phyloP scores from a whole-genome alignment of 1,139 yeast genomes.

The Wickerhamomyces sp. region DNA sequence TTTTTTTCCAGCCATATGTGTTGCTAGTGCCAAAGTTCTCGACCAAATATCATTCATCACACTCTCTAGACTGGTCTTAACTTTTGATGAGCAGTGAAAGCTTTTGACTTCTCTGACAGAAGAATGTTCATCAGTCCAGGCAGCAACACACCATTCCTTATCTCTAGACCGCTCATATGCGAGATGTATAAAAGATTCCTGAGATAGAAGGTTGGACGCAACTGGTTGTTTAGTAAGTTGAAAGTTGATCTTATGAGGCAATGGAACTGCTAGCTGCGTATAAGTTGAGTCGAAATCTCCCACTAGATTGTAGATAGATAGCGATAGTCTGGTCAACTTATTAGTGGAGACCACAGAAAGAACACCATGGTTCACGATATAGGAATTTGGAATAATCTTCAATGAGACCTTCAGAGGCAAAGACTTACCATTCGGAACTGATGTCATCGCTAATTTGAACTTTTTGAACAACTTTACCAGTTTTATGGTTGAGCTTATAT shows the following conservation, averaged over 20 bases:
- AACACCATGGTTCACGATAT: constrained; percentile 41
- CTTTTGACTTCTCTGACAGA: constrained; percentile 57
- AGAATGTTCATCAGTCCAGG: constrained; percentile 89
- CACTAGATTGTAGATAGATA: constrained; percentile 60
- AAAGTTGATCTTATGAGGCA: constrained; percentile 42
- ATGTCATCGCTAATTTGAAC: constrained; percentile 38
- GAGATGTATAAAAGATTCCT: constrained; percentile 76
- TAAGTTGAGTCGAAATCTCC: constrained; percentile 31
- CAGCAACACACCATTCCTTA: constrained; percentile 77
- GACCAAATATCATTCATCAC: constrained; percentile 58
- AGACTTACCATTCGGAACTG: constrained; percentile 40
- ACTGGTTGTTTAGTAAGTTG: constrained; percentile 38
- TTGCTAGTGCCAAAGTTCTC: constrained; percentile 38
- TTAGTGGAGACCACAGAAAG: constrained; percentile 45
- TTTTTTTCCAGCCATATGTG: constrained; percentile 39
- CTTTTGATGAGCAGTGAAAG: constrained; percentile 48
- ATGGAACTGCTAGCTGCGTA: constrained; percentile 27
- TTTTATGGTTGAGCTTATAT: constrained; percentile 41
- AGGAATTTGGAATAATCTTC: constrained; percentile 53
- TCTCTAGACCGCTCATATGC: constrained; percentile 83
- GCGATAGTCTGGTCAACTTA: constrained; percentile 45
- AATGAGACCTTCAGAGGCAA: constrained; percentile 45
- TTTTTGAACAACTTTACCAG: constrained; percentile 44
- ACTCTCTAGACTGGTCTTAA: constrained; percentile 47
- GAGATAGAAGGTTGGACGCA: constrained; percentile 36